Evolutionary conservation across 1,139 yeast species (phyloP).

Genomic region (Saccharomyces uvarum): DNA sequence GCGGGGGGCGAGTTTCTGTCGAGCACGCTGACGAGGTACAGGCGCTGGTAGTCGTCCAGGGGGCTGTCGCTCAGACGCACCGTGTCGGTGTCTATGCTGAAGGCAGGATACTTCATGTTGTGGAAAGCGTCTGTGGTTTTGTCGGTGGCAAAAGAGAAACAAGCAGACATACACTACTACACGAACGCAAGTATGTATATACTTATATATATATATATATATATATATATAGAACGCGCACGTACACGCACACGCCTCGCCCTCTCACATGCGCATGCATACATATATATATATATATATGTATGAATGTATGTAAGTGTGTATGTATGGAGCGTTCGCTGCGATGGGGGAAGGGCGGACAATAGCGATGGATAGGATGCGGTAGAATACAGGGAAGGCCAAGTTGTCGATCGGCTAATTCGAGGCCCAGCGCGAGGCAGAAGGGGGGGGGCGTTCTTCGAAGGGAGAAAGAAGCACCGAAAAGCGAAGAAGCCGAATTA

Average conservation of each 20-base stretch:
- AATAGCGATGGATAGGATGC: neutral
- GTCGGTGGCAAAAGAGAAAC: neutral
- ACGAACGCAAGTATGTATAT: neutral
- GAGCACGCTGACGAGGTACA: constrained; percentile 11
- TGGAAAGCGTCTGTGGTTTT: neutral
- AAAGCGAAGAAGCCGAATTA: neutral
- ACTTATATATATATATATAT: too few species aligned
- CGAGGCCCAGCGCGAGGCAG: neutral
- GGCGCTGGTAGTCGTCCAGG: constrained; percentile 30
- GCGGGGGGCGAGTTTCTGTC: neutral
- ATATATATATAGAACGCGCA: neutral
- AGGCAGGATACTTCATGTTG: constrained; percentile 11
- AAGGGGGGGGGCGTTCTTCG: neutral
- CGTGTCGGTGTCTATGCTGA: constrained; percentile 10
- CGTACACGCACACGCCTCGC: neutral
- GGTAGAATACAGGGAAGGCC: neutral
- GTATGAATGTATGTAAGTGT: neutral
- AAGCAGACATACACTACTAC: neutral
- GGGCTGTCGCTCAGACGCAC: constrained; percentile 20
- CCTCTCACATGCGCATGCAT: neutral
- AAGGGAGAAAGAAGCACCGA: neutral
- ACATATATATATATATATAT: neutral
- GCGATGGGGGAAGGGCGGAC: neutral
- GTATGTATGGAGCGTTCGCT: neutral
- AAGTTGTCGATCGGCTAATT: neutral